Conservation (phyloP, 306 rosid genomes). For the Gastrolobium villosum region DNA sequence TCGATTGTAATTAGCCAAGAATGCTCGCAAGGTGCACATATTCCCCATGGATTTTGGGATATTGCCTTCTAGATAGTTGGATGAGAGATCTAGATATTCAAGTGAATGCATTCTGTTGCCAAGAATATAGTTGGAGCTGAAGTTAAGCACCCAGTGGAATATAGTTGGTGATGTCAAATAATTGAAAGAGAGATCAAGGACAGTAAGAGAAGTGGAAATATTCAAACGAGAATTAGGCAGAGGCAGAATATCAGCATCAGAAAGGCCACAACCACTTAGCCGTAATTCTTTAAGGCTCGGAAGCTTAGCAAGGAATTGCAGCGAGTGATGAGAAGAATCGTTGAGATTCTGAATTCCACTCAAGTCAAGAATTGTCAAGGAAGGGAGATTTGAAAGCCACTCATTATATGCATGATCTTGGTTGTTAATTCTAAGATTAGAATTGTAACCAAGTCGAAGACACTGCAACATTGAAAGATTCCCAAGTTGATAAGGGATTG, state of each 20-base stretch:
- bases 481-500: slow-evolving; percentile 32
- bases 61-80: neutral
- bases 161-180: neutral
- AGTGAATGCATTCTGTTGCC: slow-evolving; percentile 32
- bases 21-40: slow-evolving; percentile 9
- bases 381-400: slow-evolving; percentile 16
- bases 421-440: neutral
- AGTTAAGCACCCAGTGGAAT: neutral
- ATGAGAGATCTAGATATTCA: fast-evolving
- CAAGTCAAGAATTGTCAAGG: slow-evolving; percentile 11
- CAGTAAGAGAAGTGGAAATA: slow-evolving; percentile 12
- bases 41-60: slow-evolving; percentile 29
- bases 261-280: neutral
- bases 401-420: neutral
- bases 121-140: slow-evolving; percentile 20
- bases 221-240: neutral
- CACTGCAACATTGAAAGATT: slow-evolving; percentile 14
- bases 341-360: neutral
- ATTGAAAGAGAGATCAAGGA: neutral
- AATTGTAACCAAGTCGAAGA: neutral
- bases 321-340: neutral
- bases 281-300: neutral
- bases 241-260: neutral
- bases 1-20: fast-evolving
- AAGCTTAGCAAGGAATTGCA: neutral